A percentile compares a stretch with the other conserved stretches of the same genome.
Evolutionary conservation across 164 flowering plant species (phyloP).

Genomic region (Vitis cinerea): DNA sequence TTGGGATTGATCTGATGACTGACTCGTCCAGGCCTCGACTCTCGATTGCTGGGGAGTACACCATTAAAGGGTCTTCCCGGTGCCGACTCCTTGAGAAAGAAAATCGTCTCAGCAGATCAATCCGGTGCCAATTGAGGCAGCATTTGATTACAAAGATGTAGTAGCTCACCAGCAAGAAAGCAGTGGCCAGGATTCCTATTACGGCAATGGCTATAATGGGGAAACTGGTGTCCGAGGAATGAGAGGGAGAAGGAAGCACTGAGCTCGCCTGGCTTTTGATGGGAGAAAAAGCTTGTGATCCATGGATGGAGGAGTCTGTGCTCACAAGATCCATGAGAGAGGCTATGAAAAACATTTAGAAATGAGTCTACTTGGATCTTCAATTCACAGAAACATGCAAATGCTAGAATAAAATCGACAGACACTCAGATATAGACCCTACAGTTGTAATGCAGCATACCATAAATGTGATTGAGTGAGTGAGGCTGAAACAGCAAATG

Average conservation of each 20-base stretch:
- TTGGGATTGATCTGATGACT: conserved; percentile 69
- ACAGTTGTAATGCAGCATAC: too few species aligned
- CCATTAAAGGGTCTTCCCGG: conserved; percentile 31
- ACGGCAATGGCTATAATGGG: conserved; percentile 80
- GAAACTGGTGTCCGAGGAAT: conserved; percentile 44
- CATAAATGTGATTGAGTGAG: not conserved
- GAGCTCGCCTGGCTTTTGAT: conserved; percentile 14
- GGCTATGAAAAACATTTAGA: not conserved
- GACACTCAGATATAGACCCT: too few species aligned
- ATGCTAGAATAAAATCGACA: not conserved
- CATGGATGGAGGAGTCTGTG: conserved; percentile 14
- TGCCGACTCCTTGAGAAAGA: conserved; percentile 34
- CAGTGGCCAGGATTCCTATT: conserved; percentile 79
- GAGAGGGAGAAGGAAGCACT: conserved; percentile 20
- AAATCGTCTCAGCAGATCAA: conserved; percentile 50
- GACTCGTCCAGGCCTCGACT: conserved; percentile 70
- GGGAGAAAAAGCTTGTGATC: conserved; percentile 22
- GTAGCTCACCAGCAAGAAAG: conserved; percentile 74
- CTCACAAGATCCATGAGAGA: conserved; percentile 28
- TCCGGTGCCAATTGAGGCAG: conserved; percentile 71
- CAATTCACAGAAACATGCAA: not conserved
- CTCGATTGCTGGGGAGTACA: conserved; percentile 27
- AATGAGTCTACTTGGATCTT: conserved; percentile 12
- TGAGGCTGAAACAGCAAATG: not conserved
- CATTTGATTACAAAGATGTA: conserved; percentile 92